Conservation (phyloP, 345 rosid genomes). For the Turnera subulata region DNA sequence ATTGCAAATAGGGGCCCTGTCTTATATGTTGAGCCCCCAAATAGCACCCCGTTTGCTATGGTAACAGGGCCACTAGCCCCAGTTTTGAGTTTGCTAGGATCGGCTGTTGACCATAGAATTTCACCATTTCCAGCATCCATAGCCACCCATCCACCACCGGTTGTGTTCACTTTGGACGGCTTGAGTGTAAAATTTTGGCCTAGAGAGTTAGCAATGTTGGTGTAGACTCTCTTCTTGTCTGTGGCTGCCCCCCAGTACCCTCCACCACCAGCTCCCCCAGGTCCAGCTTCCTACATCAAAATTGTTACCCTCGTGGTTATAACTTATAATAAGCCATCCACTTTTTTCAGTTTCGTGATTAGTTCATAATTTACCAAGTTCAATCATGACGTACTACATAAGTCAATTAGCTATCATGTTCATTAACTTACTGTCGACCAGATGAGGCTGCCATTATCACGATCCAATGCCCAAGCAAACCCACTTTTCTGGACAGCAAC, state of each 20-base stretch:
- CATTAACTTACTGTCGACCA: conserved; percentile 29
- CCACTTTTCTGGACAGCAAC: conserved; percentile 32
- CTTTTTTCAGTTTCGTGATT: too few relatives aligned
- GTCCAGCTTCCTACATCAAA: conserved; percentile 21
- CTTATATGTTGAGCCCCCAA: conserved; percentile 19
- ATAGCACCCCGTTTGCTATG: conserved; percentile 18
- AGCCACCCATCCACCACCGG: conserved; percentile 26
- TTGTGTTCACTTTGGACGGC: conserved; percentile 12
- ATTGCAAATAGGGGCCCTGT: conserved; percentile 26
- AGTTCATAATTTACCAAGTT: too few relatives aligned
- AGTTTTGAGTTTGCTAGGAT: conserved; percentile 12
- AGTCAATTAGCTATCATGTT: too few relatives aligned
- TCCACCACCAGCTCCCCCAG: conserved; percentile 27
- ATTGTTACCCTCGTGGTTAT: too few relatives aligned
- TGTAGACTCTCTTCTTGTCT: conserved; percentile 24
- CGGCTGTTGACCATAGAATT: conserved; percentile 22
- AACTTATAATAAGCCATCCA: too few relatives aligned
- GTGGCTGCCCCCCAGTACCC: conserved; percentile 34
- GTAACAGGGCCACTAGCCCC: conserved; percentile 18
- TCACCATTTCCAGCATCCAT: conserved; percentile 17
- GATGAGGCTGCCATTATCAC: conserved; percentile 13
- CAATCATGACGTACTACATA: too few relatives aligned
- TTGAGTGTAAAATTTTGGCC: conserved; percentile 25
- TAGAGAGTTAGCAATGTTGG: conserved; percentile 26
- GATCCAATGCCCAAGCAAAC: conserved; percentile 27